Conservation (phyloP, 2,329 filamentous ascomycete species). For the Orbilia brochopaga region DNA sequence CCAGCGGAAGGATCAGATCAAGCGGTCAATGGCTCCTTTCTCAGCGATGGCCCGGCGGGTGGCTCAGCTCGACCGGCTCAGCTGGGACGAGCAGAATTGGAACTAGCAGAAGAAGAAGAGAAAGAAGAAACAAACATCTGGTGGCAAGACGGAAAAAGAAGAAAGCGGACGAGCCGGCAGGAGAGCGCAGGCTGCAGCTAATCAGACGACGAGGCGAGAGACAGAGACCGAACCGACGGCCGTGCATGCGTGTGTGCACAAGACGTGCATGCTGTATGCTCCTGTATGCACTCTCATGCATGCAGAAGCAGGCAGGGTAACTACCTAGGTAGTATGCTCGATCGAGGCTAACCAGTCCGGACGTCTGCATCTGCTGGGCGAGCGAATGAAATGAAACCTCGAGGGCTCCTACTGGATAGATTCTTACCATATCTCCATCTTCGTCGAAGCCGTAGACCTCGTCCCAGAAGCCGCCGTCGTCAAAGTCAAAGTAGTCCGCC, state of each 20-base stretch:
- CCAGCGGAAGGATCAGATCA: background rate
- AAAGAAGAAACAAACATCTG: background rate
- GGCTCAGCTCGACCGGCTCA: too few relatives aligned
- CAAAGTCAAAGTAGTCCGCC: conserved; percentile 46
- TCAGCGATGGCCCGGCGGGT: too few relatives aligned
- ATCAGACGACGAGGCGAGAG: conserved; percentile 4
- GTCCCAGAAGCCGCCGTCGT: conserved; percentile 47
- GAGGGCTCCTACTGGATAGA: too few relatives aligned
- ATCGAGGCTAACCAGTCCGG: conserved; percentile 1
- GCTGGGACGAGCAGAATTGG: too few relatives aligned
- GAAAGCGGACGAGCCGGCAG: background rate
- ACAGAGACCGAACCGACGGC: background rate
- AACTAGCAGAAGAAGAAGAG: too few relatives aligned
- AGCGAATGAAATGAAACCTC: too few relatives aligned
- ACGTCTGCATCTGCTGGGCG: too few relatives aligned
- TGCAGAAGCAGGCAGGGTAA: background rate
- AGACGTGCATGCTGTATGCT: too few relatives aligned
- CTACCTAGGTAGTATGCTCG: background rate
- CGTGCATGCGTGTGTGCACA: conserved; percentile 2
- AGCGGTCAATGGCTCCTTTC: background rate
- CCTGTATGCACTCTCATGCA: too few relatives aligned
- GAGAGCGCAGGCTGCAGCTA: background rate
- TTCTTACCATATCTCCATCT: conserved; percentile 39
- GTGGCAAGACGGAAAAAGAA: background rate
- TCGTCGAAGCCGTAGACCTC: conserved; percentile 39